Evolutionary conservation across 176 grass and related monocot species (phyloP), one percentile per base, ranked within the genome.

Genomic region (Ampelocalamus luodianensis): DNA sequence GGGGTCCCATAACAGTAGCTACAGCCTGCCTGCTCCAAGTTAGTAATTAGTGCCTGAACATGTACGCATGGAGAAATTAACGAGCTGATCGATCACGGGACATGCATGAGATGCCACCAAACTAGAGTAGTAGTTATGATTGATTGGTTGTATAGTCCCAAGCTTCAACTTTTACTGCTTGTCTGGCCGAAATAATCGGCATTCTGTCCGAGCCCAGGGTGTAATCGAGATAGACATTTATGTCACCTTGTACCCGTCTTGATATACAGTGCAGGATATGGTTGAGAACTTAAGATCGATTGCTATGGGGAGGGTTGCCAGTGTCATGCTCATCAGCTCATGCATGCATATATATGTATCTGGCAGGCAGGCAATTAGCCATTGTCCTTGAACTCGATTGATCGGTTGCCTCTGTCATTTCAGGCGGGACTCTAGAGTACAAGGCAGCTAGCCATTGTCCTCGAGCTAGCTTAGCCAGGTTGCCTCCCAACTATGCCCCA

Each of bases 161-260:
- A 83, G 66, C 9, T 72, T 73, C 23, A 65, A 15, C 66, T 73
- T 66, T 24, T 73, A 58, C 81, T 58, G 58, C 45, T 84, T 88
- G 87, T 88, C 81, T 78, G 24, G 13, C 81, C 87, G 67, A 32
- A 37, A 88, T 73, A 63, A 63, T 45, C 81, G 87, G 67, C 46
- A 46, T 65, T 73, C 67, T 73, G 87, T 71, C 81, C 14, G 36
- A 50, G 32, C 15, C 37, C 53, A 55, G 10, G 20, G 44, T 54
- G 58, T 43, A 58, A 45, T 60, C 45, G 76, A 86, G 58, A 80
- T 73, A 17, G 40, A 55, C 34, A 53, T 64, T 10, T 16, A 20
- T 73, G 77, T 64, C 85, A 12, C 68, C 65, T 79, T 71, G 64
- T 78, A 20, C 42, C 1, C 18, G 80, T 46, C 80, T 9, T 39